These are phyloP conservation scores for Populus davidiana DNA, from an alignment of 345 rosid genomes.

Conservation along the genomic window DNA sequence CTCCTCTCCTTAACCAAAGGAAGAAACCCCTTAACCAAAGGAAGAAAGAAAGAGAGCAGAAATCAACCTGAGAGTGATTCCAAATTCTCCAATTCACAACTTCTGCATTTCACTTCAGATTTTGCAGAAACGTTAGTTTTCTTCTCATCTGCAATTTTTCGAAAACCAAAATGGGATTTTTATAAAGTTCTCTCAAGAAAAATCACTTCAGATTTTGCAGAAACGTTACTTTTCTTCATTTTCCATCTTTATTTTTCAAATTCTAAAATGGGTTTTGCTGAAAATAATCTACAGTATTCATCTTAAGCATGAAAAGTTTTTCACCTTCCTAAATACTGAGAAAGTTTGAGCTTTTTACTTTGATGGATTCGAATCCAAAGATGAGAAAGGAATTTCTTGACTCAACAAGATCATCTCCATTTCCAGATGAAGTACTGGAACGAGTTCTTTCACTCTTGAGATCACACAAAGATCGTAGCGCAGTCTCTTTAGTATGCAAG, in stretches of 20 bases:
- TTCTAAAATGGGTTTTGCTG: neutral
- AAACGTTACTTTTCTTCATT: neutral
- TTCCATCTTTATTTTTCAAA: neutral
- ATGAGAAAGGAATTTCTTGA: slow-evolving; percentile 23
- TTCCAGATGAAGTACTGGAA: slow-evolving; percentile 68
- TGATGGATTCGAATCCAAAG: slow-evolving; percentile 34
- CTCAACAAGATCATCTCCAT: slow-evolving; percentile 28
- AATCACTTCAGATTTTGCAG: neutral
- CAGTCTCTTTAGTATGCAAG: slow-evolving; percentile 57
- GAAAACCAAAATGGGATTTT: neutral
- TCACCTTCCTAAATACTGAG: neutral
- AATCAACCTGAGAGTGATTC: neutral
- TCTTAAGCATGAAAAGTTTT: neutral
- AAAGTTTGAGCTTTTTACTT: neutral
- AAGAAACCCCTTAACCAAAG: too few species aligned
- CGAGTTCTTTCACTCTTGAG: slow-evolving; percentile 43
- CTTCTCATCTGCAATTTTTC: neutral
- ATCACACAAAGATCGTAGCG: slow-evolving; percentile 56
- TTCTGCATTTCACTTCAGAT: neutral
- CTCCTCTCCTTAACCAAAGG: neutral
- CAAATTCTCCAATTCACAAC: neutral
- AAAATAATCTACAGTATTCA: neutral
- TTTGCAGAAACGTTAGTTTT: neutral
- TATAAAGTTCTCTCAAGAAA: too few species aligned
- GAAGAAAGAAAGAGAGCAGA: neutral